Evolutionary conservation across 1,284 basidiomycete species (phyloP), one percentile per base, ranked within the genome.

Genomic region (Boletellus deceptivus): DNA sequence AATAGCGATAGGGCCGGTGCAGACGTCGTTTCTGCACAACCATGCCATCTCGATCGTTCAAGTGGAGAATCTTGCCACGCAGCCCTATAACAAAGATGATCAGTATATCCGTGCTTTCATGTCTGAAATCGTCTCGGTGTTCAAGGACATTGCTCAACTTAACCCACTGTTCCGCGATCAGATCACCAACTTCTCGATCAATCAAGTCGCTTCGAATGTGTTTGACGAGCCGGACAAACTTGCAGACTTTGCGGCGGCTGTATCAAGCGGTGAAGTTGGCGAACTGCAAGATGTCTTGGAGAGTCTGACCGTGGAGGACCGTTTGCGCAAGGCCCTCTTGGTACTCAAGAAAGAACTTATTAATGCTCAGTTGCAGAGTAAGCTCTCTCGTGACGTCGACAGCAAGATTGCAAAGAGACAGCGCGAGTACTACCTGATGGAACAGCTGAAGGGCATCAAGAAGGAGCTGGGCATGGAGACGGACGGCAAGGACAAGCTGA

Each of bases 221-320:
- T 98, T 99, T 63, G 96, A 98, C 65, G 95, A 98, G 66, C 96
- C 96, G 1, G 96, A 98, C 72, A 97, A 96, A 70, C 84, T 99
- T 27, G 97, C 96, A 3, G 96, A 99, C 67, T 98, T 99, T 65
- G 94, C 96, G 0, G 97, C 96, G 0, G 96, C 96, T 0, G 94
- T 99, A 0, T 94, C 91, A 0, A 90, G 89, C 0, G 93, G 94
- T 41, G 92, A 96, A 58, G 89, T 94, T 14, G 75, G 82, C 54
- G 96, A 98, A 67, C 78, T 98, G 35, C 97, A 99, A 71, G 91
- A 93, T 53, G 94, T 99, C 0, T 78, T 99, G 29, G 94, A 98
- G 70, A 86, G 86, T 53, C 79, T 93, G 18, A 80, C 83, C 11
- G 85, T 99, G 36, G 91, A 94, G 54, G 95, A 98, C 56, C 80